Conservation (phyloP, 257 asterid species). For the Scutellaria galericulata region DNA sequence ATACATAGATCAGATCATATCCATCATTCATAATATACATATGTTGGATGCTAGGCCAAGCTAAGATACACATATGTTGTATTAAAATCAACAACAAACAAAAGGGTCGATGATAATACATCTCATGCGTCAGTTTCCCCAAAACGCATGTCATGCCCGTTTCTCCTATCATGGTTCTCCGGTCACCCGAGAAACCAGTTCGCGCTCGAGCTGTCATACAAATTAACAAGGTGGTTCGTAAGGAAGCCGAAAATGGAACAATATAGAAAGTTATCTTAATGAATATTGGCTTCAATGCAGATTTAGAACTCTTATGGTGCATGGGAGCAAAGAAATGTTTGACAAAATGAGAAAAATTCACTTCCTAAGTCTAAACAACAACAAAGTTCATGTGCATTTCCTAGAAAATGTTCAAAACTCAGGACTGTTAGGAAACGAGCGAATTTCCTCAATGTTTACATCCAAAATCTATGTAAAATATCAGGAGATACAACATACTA, state of each 20-base stretch:
- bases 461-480: neutral
- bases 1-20: no score
- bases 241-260: neutral
- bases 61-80: neutral
- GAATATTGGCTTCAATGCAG: neutral
- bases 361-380: no score
- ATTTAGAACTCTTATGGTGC: no score
- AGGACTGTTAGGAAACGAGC: no score
- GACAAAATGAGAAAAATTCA: no score
- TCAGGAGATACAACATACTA: neutral
- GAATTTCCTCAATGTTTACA: neutral
- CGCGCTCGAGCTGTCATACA: slow-evolving; percentile 40
- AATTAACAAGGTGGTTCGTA: neutral
- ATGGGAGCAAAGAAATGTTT: no score
- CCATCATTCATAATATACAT: neutral
- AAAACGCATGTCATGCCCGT: neutral
- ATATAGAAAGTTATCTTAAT: neutral
- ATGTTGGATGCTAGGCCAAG: neutral
- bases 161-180: slow-evolving; percentile 7
- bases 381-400: no score
- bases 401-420: no score
- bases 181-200: slow-evolving; percentile 37
- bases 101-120: neutral
- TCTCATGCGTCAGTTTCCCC: neutral
- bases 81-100: neutral